phyloP scores from a whole-genome alignment of 2,329 filamentous ascomycete species.

The Aspergillus pseudotamarii region DNA sequence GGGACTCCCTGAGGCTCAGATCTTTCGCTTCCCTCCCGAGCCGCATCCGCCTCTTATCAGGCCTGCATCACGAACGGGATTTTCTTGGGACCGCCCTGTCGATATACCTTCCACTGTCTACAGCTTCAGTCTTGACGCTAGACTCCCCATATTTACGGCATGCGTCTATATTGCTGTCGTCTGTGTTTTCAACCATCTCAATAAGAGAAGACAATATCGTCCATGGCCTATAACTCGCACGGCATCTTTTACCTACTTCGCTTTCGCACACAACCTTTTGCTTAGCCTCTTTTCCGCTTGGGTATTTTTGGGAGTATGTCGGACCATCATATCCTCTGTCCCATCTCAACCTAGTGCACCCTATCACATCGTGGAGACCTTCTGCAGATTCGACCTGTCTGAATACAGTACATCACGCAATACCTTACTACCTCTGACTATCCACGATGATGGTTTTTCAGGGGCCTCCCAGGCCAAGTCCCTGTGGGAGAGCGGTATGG shows the following conservation, averaged over 20 bases:
- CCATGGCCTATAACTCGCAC: neutral
- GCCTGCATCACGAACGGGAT: too few species aligned
- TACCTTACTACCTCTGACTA: neutral
- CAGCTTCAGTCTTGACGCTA: neutral
- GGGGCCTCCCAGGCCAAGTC: neutral
- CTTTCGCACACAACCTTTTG: neutral
- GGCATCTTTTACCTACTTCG: neutral
- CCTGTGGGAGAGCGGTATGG: neutral
- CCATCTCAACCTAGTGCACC: too few species aligned
- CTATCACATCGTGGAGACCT: neutral
- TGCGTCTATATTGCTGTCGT: neutral
- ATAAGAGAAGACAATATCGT: neutral
- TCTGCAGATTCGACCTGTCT: neutral
- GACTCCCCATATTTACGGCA: neutral
- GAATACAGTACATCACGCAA: neutral
- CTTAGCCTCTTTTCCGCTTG: neutral
- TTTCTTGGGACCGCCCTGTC: neutral
- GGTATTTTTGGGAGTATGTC: neutral
- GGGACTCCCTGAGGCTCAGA: neutral
- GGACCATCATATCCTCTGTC: neutral
- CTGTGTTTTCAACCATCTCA: neutral
- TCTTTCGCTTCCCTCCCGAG: neutral
- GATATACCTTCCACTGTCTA: neutral
- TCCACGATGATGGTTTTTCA: neutral
- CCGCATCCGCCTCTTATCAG: neutral